Conservation (phyloP, 164 flowering plant genomes). For the Vitis cinerea region DNA sequence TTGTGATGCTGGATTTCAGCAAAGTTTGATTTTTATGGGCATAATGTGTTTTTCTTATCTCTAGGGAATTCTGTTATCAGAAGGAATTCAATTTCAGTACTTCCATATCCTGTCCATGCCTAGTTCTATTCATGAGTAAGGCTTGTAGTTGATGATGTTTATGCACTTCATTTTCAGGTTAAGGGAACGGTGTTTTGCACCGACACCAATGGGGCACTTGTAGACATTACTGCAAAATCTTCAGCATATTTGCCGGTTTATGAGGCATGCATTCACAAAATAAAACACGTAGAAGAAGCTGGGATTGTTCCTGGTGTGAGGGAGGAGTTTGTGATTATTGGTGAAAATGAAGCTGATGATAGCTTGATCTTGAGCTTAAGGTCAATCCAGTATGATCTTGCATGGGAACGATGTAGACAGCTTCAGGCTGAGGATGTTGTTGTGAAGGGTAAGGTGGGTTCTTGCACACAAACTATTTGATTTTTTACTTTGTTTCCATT, state of each 20-base stretch:
- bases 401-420: slow-evolving; percentile 96
- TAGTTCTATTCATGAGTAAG: too few relatives aligned
- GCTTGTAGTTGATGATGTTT: background rate
- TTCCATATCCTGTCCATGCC: too few relatives aligned
- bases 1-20: too few relatives aligned
- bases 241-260: slow-evolving; percentile 77
- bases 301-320: slow-evolving; percentile 77
- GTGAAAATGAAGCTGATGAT: slow-evolving; percentile 78
- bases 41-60: too few relatives aligned
- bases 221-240: slow-evolving; percentile 86
- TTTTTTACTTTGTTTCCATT: background rate
- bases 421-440: slow-evolving; percentile 95
- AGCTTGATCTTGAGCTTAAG: slow-evolving; percentile 78
- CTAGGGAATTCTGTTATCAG: too few relatives aligned
- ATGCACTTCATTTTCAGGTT: slow-evolving; percentile 43
- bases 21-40: too few relatives aligned
- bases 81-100: too few relatives aligned
- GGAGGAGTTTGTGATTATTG: slow-evolving; percentile 84
- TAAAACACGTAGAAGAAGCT: slow-evolving; percentile 73
- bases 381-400: slow-evolving; percentile 70
- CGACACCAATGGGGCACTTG: slow-evolving; percentile 73
- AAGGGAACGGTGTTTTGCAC: slow-evolving; percentile 72
- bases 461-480: background rate
- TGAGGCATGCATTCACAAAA: slow-evolving; percentile 77
- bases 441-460: slow-evolving; percentile 87